Evolutionary conservation across 768 basidiomycete species (phyloP), one percentile per base, ranked within the genome.

Genomic region (Lanmaoa rubissima): DNA sequence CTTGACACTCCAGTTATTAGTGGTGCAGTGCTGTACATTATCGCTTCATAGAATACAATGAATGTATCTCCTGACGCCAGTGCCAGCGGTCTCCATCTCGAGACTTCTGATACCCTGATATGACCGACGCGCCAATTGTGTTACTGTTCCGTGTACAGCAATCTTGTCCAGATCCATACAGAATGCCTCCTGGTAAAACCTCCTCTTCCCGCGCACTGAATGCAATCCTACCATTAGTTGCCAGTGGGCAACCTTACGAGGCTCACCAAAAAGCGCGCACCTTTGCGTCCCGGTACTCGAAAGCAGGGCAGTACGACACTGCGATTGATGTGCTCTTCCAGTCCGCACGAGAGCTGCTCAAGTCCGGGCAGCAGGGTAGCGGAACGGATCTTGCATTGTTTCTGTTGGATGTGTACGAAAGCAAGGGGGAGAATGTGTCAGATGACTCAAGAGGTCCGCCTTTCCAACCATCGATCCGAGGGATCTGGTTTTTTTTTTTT

Each of bases 221-320:
- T 59, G 89, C 88, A 11, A 92, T 90, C 61, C 75, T 88, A 55
- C 92, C 85, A 12, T 81, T 87, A 48, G 87, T 94, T 49, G 71
- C 80, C 6, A 77, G 78, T 11, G 83, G 87, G 11, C 92, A 94
- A 36, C 73, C 81, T 14, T 97, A 97, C 71, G 92, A 94, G 59
- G 95, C 95, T 0, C 96, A 98, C 65, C 95, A 98, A 73, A 98
- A 98, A 74, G 93, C 94, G 11, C 84, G 96, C 28, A 98, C 95
- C 17, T 97, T 96, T 61, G 93, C 93, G 5, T 87, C 94, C 4
- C 82, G 95, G 64, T 92, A 92, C 70, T 78, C 80, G 49, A 93
- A 94, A 76, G 83, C 90, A 4, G 78, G 78, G 3, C 88, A 95
- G 62, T 87, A 88, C 67, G 87, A 88, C 66, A 87, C 87, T 14